Evolutionary conservation across 306 rosid genomes (phyloP).

Genomic region (Cucurbita argyrosperma): DNA sequence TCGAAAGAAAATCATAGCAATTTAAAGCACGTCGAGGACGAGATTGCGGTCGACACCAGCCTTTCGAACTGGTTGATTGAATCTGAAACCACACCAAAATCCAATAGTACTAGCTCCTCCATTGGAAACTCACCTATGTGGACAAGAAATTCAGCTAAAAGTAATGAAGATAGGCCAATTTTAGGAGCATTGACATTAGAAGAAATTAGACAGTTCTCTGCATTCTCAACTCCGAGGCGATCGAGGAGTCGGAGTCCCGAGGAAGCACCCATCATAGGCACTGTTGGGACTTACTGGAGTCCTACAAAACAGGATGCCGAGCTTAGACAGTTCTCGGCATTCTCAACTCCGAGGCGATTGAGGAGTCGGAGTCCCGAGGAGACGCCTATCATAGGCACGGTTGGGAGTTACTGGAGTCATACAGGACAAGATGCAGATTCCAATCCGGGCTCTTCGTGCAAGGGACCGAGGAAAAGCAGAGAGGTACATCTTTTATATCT

Average conservation of each 20-base stretch:
- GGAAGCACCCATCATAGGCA: slow-evolving; percentile 41
- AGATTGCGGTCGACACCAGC: slow-evolving; percentile 48
- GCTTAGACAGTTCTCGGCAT: slow-evolving; percentile 23
- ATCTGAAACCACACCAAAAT: slow-evolving; percentile 27
- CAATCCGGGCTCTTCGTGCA: slow-evolving; percentile 13
- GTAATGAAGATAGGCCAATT: slow-evolving; percentile 39
- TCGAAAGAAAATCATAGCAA: slow-evolving; percentile 9
- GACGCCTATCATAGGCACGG: slow-evolving; percentile 44
- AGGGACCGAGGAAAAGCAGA: slow-evolving; percentile 6
- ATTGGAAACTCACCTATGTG: slow-evolving; percentile 19
- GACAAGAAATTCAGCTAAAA: slow-evolving; percentile 16
- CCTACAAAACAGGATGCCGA: slow-evolving; percentile 30
- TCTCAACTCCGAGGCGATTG: slow-evolving; percentile 20
- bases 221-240: slow-evolving; percentile 21
- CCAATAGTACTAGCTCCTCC: slow-evolving; percentile 24
- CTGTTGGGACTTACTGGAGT: slow-evolving; percentile 77
- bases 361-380: slow-evolving; percentile 37
- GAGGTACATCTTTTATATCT: slow-evolving; percentile 9
- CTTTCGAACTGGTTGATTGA: slow-evolving; percentile 80
- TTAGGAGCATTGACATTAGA: slow-evolving; percentile 44
- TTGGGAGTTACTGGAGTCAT: slow-evolving; percentile 73
- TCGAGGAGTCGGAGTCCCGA: slow-evolving; percentile 30
- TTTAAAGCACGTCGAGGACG: slow-evolving; percentile 8
- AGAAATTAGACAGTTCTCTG: slow-evolving; percentile 28
- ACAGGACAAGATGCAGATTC: slow-evolving; percentile 33